Evolutionary conservation across 176 grass and related monocot species (phyloP), one percentile per base, ranked within the genome.

Genomic region (Carex cristatella): DNA sequence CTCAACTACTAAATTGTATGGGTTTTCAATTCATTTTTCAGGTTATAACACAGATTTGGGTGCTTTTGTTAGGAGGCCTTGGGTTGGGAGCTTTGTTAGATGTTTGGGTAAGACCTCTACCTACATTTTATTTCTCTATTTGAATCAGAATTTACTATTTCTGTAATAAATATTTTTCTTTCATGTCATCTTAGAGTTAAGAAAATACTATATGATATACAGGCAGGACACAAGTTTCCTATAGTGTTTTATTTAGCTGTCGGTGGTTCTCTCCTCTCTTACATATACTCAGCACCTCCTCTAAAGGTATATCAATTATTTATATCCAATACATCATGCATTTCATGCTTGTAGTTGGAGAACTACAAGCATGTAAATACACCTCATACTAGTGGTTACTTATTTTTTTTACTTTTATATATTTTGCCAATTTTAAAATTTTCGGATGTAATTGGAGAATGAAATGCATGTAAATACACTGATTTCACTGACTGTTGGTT

Each of bases 21-120:
- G 16, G 32, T 71, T 71, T 71, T 71, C 30, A 37, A 37, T 71
- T 28, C 48, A 88, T 87, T 63, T 61, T 92, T 63, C 76, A 98
- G 95, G 95, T 98, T 84, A 95, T 98, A 86, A 92, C 92, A 83
- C 95, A 98, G 86, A 95, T 98, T 55, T 98, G 95, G 95, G 77
- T 94, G 75, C 85, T 98, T 77, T 77, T 98, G 14, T 67, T 98
- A 80, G 91, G 86, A 72, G 95, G 95, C 79, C 93, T 98, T 87
- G 91, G 95, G 16, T 89, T 98, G 84, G 93, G 89, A 68, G 91
- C 91, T 84, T 87, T 95, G 71, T 90, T 98, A 88, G 95, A 98
- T 72, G 78, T 98, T 84, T 98, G 95, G 95, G 95, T 98, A 90
- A 88, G 91, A 86, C 37, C 19, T 85, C 72, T 80, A 56, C 33